These are phyloP conservation scores for Aspergillus candidus DNA, from an alignment of 2,329 filamentous ascomycete genomes.

Conservation along the genomic window DNA sequence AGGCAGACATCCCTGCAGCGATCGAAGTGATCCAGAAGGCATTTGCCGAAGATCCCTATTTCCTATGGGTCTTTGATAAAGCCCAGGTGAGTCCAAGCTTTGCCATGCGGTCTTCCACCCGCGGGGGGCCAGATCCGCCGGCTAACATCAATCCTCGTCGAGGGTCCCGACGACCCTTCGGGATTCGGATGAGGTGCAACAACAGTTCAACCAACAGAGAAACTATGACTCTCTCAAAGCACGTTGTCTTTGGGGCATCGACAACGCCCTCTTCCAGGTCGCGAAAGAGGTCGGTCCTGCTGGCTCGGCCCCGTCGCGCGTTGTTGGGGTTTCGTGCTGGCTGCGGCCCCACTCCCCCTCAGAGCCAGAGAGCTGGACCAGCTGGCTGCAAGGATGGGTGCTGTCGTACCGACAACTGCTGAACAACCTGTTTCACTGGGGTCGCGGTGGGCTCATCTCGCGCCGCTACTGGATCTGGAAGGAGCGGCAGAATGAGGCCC, in stretches of 20 bases:
- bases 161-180: too few species aligned
- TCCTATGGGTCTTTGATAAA: slow-evolving; percentile 59
- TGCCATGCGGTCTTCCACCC: not conserved
- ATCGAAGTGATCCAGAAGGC: slow-evolving; percentile 61
- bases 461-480: slow-evolving; percentile 72
- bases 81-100: slow-evolving; percentile 41
- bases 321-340: slow-evolving; percentile 72
- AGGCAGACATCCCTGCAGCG: slow-evolving; percentile 57
- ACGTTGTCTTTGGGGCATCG: slow-evolving; percentile 66
- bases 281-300: slow-evolving; percentile 51
- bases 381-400: slow-evolving; percentile 58
- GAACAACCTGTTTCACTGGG: slow-evolving; percentile 60
- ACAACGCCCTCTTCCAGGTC: slow-evolving; percentile 65
- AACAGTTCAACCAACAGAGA: slow-evolving; percentile 53
- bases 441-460: slow-evolving; percentile 61
- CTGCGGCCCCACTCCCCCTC: slow-evolving; percentile 50
- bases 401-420: slow-evolving; percentile 58
- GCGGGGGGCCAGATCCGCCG: not conserved
- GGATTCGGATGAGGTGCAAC: not conserved
- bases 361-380: slow-evolving; percentile 54
- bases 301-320: slow-evolving; percentile 29
- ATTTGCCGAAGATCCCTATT: slow-evolving; percentile 63
- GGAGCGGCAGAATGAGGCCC: slow-evolving; percentile 57
- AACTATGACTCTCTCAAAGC: slow-evolving; percentile 59
- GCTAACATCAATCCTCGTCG: not conserved